Evolutionary conservation across 2,329 filamentous ascomycete genomes (phyloP), one percentile per base, ranked within the genome.

Genomic region (Aureobasidium zeae): DNA sequence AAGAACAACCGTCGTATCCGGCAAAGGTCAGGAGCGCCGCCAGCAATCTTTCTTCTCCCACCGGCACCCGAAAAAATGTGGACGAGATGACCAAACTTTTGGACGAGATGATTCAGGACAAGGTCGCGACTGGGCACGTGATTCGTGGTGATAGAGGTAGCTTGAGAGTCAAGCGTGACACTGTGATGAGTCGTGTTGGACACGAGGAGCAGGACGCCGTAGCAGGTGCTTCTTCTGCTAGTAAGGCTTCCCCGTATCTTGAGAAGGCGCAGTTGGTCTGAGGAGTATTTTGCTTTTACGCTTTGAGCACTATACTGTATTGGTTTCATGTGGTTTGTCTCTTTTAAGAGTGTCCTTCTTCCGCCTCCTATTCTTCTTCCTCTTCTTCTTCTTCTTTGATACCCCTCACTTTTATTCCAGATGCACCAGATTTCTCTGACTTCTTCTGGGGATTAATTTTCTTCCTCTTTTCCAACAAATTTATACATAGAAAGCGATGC

Each of bases 91-190:
- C 85, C 52, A 78, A 80, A 55, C 87, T 95, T 68, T 74, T 95
- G 19, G 89, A 96, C 56, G 86, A 94, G 64, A 95, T 96, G 89
- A 91, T 95, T 48, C 83, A 88, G 57, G 84, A 89, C 57, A 79
- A 83, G 46, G 83, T 93, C 42, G 84, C 91, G 54, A 78, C 72
- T 41, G 85, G 83, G 16, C 77, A 85, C 44, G 66, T 86, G 16
- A 85, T 21, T 77, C 83, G 55, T 11, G 34, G 43, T 73, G 79
- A 41, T 66, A 67, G 39, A 71, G 80, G 48, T 83, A 86, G 79
- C 55, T 73, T 86, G 38, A 74, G 78, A 35, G 50, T 56, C 10
- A 57, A 57, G 49, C 44, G 55, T 24, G 55, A 57, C 38, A 56
- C 54, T 11, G 54, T 57, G 22, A 57, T 56, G 53, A 53, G 49